A percentile compares a stretch with the other conserved stretches of the same genome.
These are phyloP conservation scores for Diaporthe vexans DNA, from an alignment of 2,329 filamentous ascomycete species.

Conservation along the genomic window DNA sequence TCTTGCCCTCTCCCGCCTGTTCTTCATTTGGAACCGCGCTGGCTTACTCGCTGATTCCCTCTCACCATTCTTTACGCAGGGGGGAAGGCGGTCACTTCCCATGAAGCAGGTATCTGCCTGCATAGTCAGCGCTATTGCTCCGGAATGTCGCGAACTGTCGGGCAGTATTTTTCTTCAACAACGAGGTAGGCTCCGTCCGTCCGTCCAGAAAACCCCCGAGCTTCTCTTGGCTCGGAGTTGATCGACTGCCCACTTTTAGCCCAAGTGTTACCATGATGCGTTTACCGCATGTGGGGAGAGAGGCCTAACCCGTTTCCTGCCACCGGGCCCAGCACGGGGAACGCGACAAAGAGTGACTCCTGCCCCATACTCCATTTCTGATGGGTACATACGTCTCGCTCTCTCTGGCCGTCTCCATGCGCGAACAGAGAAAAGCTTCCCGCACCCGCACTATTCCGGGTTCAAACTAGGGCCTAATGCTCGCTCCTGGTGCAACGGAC, in stretches of 20 bases:
- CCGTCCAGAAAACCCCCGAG: neutral
- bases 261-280: conserved; percentile 26
- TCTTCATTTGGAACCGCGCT: conserved; percentile 5
- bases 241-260: conserved; percentile 22
- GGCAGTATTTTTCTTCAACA: conserved; percentile 3
- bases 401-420: neutral
- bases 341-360: conserved; percentile 1
- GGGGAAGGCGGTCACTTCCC: neutral
- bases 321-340: neutral
- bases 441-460: conserved; percentile 3
- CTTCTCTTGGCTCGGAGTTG: conserved; percentile 1
- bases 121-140: neutral
- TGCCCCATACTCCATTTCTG: neutral
- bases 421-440: conserved; percentile 19
- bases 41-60: conserved; percentile 20
- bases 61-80: neutral
- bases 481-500: neutral
- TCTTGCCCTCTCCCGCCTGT: conserved; percentile 5
- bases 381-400: neutral
- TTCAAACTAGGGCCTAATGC: conserved; percentile 14
- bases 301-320: conserved; percentile 16
- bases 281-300: conserved; percentile 13
- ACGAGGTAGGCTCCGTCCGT: conserved; percentile 6
- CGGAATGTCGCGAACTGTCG: conserved; percentile 2
- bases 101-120: neutral